Base-by-base conservation (phyloP, 1,284 basidiomycete genomes). In the Erythrobasidium hasegawianum region DNA sequence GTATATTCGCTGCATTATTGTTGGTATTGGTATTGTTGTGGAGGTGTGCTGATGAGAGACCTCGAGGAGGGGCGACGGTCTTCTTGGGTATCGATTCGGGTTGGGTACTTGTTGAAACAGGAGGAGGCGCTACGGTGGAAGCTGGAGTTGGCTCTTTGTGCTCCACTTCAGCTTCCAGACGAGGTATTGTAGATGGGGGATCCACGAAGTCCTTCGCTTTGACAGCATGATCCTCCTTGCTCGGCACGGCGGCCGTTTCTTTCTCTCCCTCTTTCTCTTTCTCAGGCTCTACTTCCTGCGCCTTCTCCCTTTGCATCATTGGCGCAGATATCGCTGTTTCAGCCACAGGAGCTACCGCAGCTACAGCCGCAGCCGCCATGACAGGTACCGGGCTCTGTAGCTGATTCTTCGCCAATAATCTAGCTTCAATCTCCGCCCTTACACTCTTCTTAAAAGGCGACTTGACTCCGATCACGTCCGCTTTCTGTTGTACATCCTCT, bases 161-260 rank as follows among this genome's bases (percentile, higher is more conserved):
- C 16, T 47, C 43, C 7, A n/a, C 22, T n/a, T n/a, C n/a, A n/a
- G n/a, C n/a, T n/a, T 47, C 43, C 5, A 14, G 7, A 5, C 8
- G 43, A 5, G 22, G 8, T 5, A 8, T 5, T 47, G 22, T 14
- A 47, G 43, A n/a, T 18, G 43, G 43, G 8, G 16, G 7, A 24
- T 47, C 43, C 8, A 47, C 43, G 43, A 47, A 47, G 43, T 47
- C 43, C 22, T 47, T 47, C 43, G 43, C 43, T 24, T 47, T 47
- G 7, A 47, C 43, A 24, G 43, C 33, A 33, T 33, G 33, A 33
- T 33, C 33, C 33, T 33, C 43, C 16, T n/a, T 5, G 16, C 22
- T 24, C 5, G 43, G 43, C 43, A 24, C 43, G n/a, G n/a, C n/a
- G 7, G 8, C 43, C n/a, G 4, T 24, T 14, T n/a, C 8, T 24